These are phyloP conservation scores for Eremomyces bilateralis DNA, from an alignment of 495 filamentous ascomycete species.

Conservation along the genomic window DNA sequence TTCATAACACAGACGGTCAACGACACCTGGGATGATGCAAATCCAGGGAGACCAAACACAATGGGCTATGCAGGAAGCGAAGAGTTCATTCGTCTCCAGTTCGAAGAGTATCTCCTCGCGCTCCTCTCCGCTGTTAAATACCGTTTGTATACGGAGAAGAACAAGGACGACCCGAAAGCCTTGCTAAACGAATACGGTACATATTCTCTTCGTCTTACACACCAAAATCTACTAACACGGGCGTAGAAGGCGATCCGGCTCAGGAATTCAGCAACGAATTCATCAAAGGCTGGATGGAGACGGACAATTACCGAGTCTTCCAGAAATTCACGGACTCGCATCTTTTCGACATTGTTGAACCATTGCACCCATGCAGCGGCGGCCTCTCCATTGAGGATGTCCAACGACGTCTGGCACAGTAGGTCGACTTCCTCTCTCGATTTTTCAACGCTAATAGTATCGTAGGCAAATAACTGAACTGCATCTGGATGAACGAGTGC, in stretches of 20 bases:
- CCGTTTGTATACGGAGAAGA: slow-evolving; percentile 47
- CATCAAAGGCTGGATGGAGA: slow-evolving; percentile 58
- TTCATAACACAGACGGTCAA: slow-evolving; percentile 80
- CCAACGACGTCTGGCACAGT: slow-evolving; percentile 70
- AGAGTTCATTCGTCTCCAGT: slow-evolving; percentile 93
- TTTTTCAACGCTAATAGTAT: slow-evolving; percentile 8
- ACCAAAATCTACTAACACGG: not conserved
- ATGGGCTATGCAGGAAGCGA: slow-evolving; percentile 92
- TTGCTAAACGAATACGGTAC: slow-evolving; percentile 34
- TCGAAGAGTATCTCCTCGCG: slow-evolving; percentile 89
- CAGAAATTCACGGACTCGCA: slow-evolving; percentile 57
- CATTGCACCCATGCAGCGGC: slow-evolving; percentile 83
- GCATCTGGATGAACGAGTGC: slow-evolving; percentile 68
- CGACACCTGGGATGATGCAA: slow-evolving; percentile 87
- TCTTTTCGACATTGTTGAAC: slow-evolving; percentile 83
- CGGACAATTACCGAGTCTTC: slow-evolving; percentile 79
- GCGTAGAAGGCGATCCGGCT: slow-evolving; percentile 61
- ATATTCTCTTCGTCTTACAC: slow-evolving; percentile 1
- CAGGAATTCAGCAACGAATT: slow-evolving; percentile 60
- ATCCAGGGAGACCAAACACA: slow-evolving; percentile 73
- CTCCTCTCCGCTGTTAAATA: slow-evolving; percentile 79
- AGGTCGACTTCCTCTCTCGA: slow-evolving; percentile 26
- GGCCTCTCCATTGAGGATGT: slow-evolving; percentile 88
- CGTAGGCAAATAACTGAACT: slow-evolving; percentile 38
- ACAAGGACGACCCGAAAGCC: slow-evolving; percentile 35